Percentiles rank a stretch among this genome's conserved stretches.
phyloP scores from a whole-genome alignment of 106 monocot genomes.

The Dendrobium catenatum region DNA sequence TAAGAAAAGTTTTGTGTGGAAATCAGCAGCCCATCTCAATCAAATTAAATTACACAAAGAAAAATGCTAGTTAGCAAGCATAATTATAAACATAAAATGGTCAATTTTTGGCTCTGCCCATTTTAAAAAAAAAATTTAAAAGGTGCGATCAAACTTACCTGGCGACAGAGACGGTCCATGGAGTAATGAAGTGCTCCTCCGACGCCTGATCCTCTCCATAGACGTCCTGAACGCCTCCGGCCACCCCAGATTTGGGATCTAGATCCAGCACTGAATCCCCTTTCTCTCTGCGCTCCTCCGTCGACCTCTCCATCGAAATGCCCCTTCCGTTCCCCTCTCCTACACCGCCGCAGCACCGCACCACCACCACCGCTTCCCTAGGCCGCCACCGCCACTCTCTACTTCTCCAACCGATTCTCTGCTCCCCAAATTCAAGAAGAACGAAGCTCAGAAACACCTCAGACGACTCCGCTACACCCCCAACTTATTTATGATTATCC shows the following conservation, averaged over 20 bases:
- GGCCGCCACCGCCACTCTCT: not conserved
- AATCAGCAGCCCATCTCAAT: not conserved
- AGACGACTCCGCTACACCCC: not conserved
- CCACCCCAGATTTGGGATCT: constrained; percentile 39
- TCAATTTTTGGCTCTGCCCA: not conserved
- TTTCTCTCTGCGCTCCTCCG: constrained; percentile 8
- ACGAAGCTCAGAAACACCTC: not conserved
- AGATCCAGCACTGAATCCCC: constrained; percentile 3
- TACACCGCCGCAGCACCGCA: not conserved
- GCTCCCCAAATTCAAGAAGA: not conserved
- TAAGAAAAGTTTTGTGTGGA: not conserved
- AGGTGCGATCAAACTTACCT: constrained; percentile 31
- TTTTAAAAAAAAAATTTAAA: not conserved
- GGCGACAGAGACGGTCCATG: constrained; percentile 81
- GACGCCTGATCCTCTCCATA: constrained; percentile 87
- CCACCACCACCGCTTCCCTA: not conserved
- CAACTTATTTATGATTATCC: not conserved
- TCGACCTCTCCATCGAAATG: constrained; percentile 13
- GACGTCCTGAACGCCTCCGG: constrained; percentile 64
- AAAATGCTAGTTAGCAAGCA: not conserved
- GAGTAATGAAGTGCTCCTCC: constrained; percentile 87
- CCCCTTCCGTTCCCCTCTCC: constrained; percentile 5
- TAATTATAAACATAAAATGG: not conserved
- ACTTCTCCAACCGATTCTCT: not conserved
- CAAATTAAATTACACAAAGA: not conserved